phyloP scores from a whole-genome alignment of 345 rosid genomes.

The Passiflora organensis region DNA sequence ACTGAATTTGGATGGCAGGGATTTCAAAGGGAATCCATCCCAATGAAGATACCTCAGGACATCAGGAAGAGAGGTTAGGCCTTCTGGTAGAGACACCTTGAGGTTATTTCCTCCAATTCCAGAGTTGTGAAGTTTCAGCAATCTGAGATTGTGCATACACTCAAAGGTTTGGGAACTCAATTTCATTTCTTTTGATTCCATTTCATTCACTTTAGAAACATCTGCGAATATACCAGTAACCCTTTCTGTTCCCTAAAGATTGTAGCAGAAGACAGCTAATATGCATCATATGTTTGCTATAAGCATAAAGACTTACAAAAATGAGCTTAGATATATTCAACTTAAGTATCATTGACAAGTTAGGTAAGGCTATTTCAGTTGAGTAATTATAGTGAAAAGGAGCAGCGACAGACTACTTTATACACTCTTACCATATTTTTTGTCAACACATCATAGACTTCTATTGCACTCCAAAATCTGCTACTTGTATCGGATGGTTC shows the following conservation, averaged over 20 bases:
- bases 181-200: not conserved
- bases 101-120: not conserved
- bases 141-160: constrained; percentile 9
- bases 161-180: not conserved
- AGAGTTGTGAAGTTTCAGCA: constrained; percentile 1
- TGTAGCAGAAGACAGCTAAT: too few relatives aligned
- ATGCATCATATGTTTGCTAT: too few relatives aligned
- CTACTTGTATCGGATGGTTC: not conserved
- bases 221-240: constrained; percentile 2
- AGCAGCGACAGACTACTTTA: too few relatives aligned
- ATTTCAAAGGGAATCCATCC: constrained; percentile 10
- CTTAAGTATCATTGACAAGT: too few relatives aligned
- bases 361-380: too few relatives aligned
- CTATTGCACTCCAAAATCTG: too few relatives aligned
- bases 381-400: too few relatives aligned
- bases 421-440: too few relatives aligned
- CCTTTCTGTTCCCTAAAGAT: not conserved
- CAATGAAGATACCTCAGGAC: constrained; percentile 15
- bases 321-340: too few relatives aligned
- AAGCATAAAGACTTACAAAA: too few relatives aligned
- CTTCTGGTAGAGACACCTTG: not conserved
- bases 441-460: too few relatives aligned
- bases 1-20: too few relatives aligned
- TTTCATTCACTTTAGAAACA: not conserved
- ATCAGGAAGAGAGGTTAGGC: not conserved